Conservation (phyloP, 371 early-diverging fungal genomes). For the Mortierella sp. region DNA sequence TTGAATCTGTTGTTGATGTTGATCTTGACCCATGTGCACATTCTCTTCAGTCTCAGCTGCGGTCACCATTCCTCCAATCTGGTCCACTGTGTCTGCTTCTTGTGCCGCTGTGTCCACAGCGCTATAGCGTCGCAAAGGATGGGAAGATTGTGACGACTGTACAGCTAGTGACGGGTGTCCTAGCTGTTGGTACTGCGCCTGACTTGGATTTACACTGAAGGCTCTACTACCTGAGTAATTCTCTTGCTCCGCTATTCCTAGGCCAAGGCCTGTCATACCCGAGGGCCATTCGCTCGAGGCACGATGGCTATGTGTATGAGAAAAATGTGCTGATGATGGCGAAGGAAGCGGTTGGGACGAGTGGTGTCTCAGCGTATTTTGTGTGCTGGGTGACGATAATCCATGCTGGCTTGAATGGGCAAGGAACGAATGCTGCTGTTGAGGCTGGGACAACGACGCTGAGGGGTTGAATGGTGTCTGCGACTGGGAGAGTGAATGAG, state of each 20-base stretch:
- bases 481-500: background rate
- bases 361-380: conserved; percentile 4
- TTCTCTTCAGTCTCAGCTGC: no score
- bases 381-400: background rate
- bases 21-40: background rate
- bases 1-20: background rate
- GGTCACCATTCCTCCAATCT: background rate
- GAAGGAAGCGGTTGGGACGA: conserved; percentile 17
- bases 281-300: conserved; percentile 11
- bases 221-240: background rate
- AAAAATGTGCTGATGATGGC: conserved; percentile 1
- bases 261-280: background rate
- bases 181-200: no score
- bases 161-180: no score
- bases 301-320: background rate
- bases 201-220: no score
- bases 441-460: no score
- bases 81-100: no score
- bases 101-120: no score
- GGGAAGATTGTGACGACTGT: no score
- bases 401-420: conserved; percentile 17
- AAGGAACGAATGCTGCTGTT: conserved; percentile 31
- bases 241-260: conserved; percentile 6
- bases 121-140: no score
- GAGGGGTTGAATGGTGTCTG: background rate